Conservation (phyloP, 2,329 filamentous ascomycete species). For the Ophiocordyceps sinensis region DNA sequence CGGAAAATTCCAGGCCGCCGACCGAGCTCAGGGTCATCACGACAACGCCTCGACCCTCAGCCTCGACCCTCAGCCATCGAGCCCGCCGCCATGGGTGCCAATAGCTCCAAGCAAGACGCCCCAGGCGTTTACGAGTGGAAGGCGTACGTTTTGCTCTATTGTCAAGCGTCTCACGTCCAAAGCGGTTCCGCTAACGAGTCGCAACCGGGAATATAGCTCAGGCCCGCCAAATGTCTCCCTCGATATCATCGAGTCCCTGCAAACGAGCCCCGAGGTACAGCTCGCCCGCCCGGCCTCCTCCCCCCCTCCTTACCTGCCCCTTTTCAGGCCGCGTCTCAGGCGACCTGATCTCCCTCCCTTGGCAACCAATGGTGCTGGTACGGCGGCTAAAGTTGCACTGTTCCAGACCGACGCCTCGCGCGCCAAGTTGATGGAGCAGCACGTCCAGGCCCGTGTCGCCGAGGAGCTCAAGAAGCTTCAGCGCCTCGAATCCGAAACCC, state of each 20-base stretch:
- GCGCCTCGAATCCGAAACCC: slow-evolving; percentile 52
- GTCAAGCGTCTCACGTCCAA: too few relatives aligned
- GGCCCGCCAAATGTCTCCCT: slow-evolving; percentile 52
- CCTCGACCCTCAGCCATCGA: slow-evolving; percentile 19
- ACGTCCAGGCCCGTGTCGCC: slow-evolving; percentile 76
- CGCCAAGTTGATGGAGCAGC: slow-evolving; percentile 67
- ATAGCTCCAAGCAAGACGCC: slow-evolving; percentile 35
- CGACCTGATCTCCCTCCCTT: background rate
- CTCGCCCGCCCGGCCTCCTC: background rate
- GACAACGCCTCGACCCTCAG: slow-evolving; percentile 13
- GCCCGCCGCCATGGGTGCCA: slow-evolving; percentile 38
- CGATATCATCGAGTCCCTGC: slow-evolving; percentile 67
- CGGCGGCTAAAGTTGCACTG: background rate
- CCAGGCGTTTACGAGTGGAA: slow-evolving; percentile 32
- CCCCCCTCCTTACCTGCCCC: background rate
- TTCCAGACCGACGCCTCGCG: slow-evolving; percentile 79
- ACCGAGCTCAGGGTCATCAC: slow-evolving; percentile 9
- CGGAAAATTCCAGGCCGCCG: slow-evolving; percentile 15
- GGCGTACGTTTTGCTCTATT: slow-evolving; percentile 26
- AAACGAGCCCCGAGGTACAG: slow-evolving; percentile 70
- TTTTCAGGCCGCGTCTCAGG: background rate
- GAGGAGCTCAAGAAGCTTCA: slow-evolving; percentile 72
- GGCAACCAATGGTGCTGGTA: background rate
- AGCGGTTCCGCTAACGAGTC: background rate
- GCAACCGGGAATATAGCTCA: slow-evolving; percentile 16